These are phyloP conservation scores for Cyberlindnera mycetangii DNA, from an alignment of 805 yeast species.

Conservation along the genomic window DNA sequence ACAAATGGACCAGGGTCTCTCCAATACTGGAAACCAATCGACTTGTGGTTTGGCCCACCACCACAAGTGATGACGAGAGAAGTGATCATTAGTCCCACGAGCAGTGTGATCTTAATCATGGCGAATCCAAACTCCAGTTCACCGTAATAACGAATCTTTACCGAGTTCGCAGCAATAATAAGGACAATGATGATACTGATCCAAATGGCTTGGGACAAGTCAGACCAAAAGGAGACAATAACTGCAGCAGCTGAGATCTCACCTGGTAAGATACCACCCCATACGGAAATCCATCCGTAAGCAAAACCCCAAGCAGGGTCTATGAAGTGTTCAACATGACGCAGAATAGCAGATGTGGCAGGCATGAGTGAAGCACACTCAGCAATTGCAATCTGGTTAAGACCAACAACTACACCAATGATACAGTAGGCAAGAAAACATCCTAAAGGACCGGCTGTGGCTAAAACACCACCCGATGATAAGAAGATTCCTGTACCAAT, in stretches of 20 bases:
- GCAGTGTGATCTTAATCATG: constrained; percentile 3
- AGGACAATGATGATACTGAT: constrained; percentile 1
- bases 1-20: constrained; percentile 2
- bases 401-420: constrained; percentile 1
- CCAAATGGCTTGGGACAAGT: constrained; percentile 5
- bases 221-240: constrained; percentile 2
- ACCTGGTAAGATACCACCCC: not conserved
- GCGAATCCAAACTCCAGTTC: constrained; percentile 3
- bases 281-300: constrained; percentile 1
- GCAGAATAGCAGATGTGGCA: not conserved
- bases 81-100: constrained; percentile 1
- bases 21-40: constrained; percentile 1
- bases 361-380: constrained; percentile 4
- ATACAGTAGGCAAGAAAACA: constrained; percentile 1
- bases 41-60: constrained; percentile 3
- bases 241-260: constrained; percentile 5
- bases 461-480: constrained; percentile 2
- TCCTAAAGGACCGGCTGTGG: constrained; percentile 1
- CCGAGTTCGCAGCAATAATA: not conserved
- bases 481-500: constrained; percentile 3
- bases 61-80: constrained; percentile 1
- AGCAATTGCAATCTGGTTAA: not conserved
- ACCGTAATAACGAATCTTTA: constrained; percentile 2
- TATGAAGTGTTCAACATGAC: constrained; percentile 1
- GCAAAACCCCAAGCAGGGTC: constrained; percentile 4